Base-by-base conservation (phyloP, 2,329 filamentous ascomycete genomes). In the Aspergillus aculeatus region DNA sequence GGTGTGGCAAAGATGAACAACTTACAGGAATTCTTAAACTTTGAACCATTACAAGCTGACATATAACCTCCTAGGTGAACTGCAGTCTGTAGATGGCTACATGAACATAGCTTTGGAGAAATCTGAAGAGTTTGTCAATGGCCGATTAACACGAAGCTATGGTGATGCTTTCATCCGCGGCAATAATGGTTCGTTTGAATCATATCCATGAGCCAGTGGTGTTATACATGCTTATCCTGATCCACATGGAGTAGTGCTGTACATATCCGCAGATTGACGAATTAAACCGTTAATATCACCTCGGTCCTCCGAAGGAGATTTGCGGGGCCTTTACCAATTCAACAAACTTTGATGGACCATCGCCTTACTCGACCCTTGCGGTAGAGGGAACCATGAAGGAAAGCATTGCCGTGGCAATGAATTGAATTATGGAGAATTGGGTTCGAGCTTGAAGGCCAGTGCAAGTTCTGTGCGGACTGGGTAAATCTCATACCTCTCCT, bases 101-200 rank as follows among this genome's bases (percentile, higher is more conserved):
- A 99, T 99, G 95, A 99, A 99, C 80, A 97, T 99, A 75, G 94
- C 95, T 12, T 85, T 99, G 31, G 95, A 99, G 78, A 95, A 96
- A 80, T 96, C 92, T 21, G 89, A 91, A 66, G 95, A 99, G 79
- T 92, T 89, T 69, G 89, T 97, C 67, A 89, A 96, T 72, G 94
- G 93, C 47, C 85, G 87, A 65, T 86, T 94, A 78, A 85, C 90
- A 69, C 85, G 91, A 70, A 90, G 86, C 57, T 97, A 96, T 74
- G 94, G 94, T 7, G 94, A 98, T 81, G 92, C 94, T 5, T 98
- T 98, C 75, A 90, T 98, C 59, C 86, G 94, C 76, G 94, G 94
- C 68, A 98, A 98, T 80, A 98, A 98, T 72, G 94, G 94, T 96
- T 68, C 71, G 79, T 68, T 32, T 3, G 48, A 35, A 24, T 56